Evolutionary conservation across 2,329 filamentous ascomycete species (phyloP).

Genomic region (Alternaria dauci): DNA sequence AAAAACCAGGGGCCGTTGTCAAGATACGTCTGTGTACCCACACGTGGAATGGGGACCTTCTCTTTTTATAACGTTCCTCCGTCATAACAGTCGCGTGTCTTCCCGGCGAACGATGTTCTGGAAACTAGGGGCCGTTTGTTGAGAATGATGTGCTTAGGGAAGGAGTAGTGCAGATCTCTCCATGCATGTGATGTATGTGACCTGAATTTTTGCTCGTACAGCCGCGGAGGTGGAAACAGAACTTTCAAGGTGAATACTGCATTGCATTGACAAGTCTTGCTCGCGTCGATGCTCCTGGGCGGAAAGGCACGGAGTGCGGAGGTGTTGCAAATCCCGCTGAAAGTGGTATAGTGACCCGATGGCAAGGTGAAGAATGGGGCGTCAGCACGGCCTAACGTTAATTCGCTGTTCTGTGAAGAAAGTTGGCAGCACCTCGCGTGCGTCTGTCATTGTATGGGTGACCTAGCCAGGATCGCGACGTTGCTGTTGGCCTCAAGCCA

Average conservation of each 20-base stretch:
- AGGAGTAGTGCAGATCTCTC: constrained; percentile 2
- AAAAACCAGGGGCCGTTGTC: constrained; percentile 5
- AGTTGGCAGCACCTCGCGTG: not conserved
- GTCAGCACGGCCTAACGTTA: constrained; percentile 15
- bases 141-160: constrained; percentile 9
- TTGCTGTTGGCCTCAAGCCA: constrained; percentile 10
- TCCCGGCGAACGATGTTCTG: constrained; percentile 16
- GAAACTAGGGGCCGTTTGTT: constrained; percentile 12
- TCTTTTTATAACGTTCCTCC: constrained; percentile 12
- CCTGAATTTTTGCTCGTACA: not conserved
- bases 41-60: constrained; percentile 10
- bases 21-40: constrained; percentile 1
- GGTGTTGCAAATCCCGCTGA: not conserved
- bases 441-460: not conserved
- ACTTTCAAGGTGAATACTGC: not conserved
- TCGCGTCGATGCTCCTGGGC: constrained; percentile 1
- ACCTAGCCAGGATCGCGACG: constrained; percentile 1
- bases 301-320: constrained; percentile 8
- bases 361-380: constrained; percentile 5
- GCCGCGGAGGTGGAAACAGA: not conserved
- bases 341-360: constrained; percentile 3
- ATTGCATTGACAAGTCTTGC: constrained; percentile 8
- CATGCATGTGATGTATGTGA: not conserved
- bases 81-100: constrained; percentile 10
- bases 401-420: constrained; percentile 2